phyloP scores from a whole-genome alignment of 2,329 filamentous ascomycete species.

The Apiospora marii region DNA sequence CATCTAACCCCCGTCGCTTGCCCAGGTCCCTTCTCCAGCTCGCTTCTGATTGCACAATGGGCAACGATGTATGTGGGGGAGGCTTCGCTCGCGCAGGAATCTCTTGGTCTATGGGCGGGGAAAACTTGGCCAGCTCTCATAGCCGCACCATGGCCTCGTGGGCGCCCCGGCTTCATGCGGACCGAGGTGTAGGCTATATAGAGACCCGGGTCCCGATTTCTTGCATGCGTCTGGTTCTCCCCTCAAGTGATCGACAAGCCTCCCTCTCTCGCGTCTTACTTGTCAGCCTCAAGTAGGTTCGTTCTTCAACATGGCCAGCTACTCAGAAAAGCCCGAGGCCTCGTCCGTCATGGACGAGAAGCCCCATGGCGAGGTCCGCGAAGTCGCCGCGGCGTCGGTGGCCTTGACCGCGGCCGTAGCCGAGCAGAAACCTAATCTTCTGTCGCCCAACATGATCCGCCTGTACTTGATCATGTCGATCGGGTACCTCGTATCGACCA shows the following conservation, averaged over 20 bases:
- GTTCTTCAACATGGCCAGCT: constrained; percentile 30
- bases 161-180: background rate
- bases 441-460: constrained; percentile 45
- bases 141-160: background rate
- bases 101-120: background rate
- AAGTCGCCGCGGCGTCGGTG: constrained; percentile 47
- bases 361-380: constrained; percentile 36
- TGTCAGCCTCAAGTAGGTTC: background rate
- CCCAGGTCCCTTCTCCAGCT: background rate
- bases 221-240: background rate
- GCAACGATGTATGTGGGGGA: constrained; percentile 1
- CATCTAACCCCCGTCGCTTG: background rate
- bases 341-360: constrained; percentile 37
- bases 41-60: background rate
- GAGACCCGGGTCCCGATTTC: background rate
- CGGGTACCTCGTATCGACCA: constrained; percentile 54
- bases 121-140: background rate
- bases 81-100: background rate
- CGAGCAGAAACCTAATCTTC: constrained; percentile 44
- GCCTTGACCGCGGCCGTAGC: constrained; percentile 45
- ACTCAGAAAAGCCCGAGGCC: constrained; percentile 32
- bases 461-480: constrained; percentile 49
- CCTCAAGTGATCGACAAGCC: background rate
- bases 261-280: background rate
- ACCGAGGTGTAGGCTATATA: constrained; percentile 1